phyloP scores from a whole-genome alignment of 345 rosid genomes.

The Balakata baccata region DNA sequence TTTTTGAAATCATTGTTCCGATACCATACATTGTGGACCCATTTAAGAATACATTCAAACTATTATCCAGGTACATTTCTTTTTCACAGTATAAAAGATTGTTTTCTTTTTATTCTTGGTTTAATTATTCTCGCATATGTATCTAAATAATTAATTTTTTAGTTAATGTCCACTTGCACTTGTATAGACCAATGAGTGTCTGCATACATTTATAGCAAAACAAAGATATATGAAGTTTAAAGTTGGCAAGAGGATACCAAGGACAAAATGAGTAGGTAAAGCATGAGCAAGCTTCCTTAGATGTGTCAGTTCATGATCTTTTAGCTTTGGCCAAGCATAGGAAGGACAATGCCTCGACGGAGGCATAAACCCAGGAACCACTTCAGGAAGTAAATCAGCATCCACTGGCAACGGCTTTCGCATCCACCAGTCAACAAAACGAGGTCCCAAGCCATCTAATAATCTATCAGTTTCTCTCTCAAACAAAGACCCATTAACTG shows the following conservation, averaged over 20 bases:
- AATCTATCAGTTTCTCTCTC: constrained; percentile 85
- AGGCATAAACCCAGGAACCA: constrained; percentile 61
- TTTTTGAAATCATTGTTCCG: background rate
- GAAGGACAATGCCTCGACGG: constrained; percentile 69
- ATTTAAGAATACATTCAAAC: background rate
- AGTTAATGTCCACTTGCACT: background rate
- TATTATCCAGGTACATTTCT: background rate
- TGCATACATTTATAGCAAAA: background rate
- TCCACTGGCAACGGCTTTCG: constrained; percentile 82
- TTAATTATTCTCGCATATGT: background rate
- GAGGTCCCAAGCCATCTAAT: constrained; percentile 79
- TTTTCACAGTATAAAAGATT: background rate
- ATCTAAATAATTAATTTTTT: background rate
- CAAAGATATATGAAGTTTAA: background rate
- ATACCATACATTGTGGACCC: too few relatives aligned
- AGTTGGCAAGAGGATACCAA: constrained; percentile 46
- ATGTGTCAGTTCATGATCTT: constrained; percentile 58
- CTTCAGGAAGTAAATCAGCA: constrained; percentile 73
- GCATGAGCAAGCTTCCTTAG: constrained; percentile 70
- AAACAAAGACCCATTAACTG: constrained; percentile 49
- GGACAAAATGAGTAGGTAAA: constrained; percentile 79
- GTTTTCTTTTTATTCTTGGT: background rate
- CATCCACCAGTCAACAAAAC: constrained; percentile 94
- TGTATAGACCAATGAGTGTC: background rate
- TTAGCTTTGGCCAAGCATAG: constrained; percentile 45